Evolutionary conservation across 2,329 filamentous ascomycete genomes (phyloP), one percentile per base, ranked within the genome.

Genomic region (Phoma sp.): DNA sequence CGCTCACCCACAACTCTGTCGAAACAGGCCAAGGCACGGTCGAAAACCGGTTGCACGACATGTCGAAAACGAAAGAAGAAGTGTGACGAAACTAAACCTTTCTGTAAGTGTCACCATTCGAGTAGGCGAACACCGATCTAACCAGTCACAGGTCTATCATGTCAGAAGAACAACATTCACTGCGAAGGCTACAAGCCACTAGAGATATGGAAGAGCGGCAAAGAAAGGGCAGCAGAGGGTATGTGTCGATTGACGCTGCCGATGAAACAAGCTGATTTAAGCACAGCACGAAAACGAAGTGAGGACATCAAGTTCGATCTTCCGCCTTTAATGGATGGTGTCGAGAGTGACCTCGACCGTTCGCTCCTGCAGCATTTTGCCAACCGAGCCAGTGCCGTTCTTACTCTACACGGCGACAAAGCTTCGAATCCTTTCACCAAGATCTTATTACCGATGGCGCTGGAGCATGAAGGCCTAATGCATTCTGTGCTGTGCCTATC

Each of bases 151-250:
- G 89, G 90, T 65, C 82, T 91, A 74, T 96, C 96, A 67, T 96
- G 92, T 69, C 89, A 95, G 76, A 96, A 96, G 81, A 96, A 96
- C 72, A 91, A 92, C 7, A 91, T 96, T 11, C 86, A 93, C 11
- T 96, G 92, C 71, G 92, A 96, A 76, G 92, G 92, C 11, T 96
- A 96, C 69, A 90, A 91, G 43, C 89, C 91, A 57, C 92, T 92
- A 72, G 89, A 91, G 53, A 84, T 92, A 46, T 96, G 92, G 92
- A 91, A 88, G 74, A 93, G 91, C 68, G 91, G 92, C 23, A 91
- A 86, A 71, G 89, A 93, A 73, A 88, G 83, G 69, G 83, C 85
- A 28, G 87, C 89, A 78, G 87, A 91, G 73, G 78, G 81, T 83
- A 30, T 29, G 64, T 39, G 5, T 18, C 10, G 17, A 5, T 38